Conservation (phyloP, 768 basidiomycete genomes). For the Dacryopinax primogenitus region DNA sequence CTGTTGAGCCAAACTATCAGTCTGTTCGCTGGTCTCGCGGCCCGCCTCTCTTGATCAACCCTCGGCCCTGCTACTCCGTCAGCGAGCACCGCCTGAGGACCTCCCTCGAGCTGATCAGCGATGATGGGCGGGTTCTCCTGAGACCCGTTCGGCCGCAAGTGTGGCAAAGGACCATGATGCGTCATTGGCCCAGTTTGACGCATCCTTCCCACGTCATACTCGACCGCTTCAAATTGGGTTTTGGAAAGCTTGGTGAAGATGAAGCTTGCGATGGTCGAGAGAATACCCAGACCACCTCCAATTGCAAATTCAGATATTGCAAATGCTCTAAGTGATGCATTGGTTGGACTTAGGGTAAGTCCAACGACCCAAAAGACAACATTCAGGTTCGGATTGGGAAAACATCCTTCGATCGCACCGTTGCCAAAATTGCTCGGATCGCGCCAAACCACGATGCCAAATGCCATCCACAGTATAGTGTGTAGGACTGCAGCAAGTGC, state of each 20-base stretch:
- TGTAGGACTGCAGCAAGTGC: neutral
- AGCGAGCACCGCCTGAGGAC: no score
- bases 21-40: no score
- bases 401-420: neutral
- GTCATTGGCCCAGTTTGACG: no score
- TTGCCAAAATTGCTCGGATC: neutral
- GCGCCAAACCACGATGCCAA: neutral
- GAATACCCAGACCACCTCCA: neutral
- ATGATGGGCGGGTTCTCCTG: no score
- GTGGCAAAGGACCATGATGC: no score
- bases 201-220: neutral
- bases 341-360: neutral
- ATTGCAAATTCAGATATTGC: neutral
- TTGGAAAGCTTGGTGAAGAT: neutral
- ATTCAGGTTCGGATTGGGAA: neutral
- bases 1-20: no score
- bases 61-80: no score
- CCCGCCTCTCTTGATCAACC: no score
- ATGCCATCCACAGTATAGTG: neutral
- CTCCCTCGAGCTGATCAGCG: no score
- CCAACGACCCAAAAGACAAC: neutral
- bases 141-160: no score
- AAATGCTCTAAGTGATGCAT: neutral
- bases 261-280: neutral
- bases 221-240: neutral